Evolutionary conservation across 148 eudicot genomes (phyloP), one percentile per base, ranked within the genome.

Genomic region (Nepenthes mirabilis): DNA sequence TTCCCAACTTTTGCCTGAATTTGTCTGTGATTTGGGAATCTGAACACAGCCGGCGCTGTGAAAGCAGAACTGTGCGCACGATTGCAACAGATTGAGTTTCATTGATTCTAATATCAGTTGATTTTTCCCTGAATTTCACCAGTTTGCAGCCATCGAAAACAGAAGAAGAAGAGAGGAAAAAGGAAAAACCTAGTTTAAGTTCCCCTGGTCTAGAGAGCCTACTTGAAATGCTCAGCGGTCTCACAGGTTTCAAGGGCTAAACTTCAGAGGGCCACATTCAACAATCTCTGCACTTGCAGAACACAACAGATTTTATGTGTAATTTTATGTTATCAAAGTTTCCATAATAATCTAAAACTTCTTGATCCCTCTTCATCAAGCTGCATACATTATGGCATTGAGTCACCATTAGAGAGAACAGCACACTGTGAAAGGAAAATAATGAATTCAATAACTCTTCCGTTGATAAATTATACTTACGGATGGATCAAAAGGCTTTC

Each of bases 401-500:
- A 50, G 11, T 11, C 23, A 50, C 6, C 13, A 11, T 11, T 11
- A 23, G 23, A 52, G 2, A 52, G 55, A 52, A n/a, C 14, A 52
- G 5, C 14, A 14, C 6, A 52, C 45, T 3, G 8, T 40, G 4
- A 40, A 40, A 40, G 45, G 4, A 40, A 8, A 40, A 40, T 40
- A 40, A 3, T 3, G 45, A 40, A 40, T 4, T 3, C 4, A 40
- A 3, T 3, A 0, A 8, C 45, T 8, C 32, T 52, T 52, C 23
- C 53, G 33, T 32, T 7, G 32, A 33, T 34, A 48, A 45, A 61
- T 14, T 56, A 34, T 10, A 72, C 95, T 82, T 78, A 93, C 98
- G 2, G 76, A 58, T 53, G 98, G 96, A 84, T 93, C 96, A 69
- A 93, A 93, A 57, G 91, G 91, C 80, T 83, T 93, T 63, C 98